Evolutionary conservation across 179 eudicot genomes (phyloP).

Genomic region (Nepenthes alata): DNA sequence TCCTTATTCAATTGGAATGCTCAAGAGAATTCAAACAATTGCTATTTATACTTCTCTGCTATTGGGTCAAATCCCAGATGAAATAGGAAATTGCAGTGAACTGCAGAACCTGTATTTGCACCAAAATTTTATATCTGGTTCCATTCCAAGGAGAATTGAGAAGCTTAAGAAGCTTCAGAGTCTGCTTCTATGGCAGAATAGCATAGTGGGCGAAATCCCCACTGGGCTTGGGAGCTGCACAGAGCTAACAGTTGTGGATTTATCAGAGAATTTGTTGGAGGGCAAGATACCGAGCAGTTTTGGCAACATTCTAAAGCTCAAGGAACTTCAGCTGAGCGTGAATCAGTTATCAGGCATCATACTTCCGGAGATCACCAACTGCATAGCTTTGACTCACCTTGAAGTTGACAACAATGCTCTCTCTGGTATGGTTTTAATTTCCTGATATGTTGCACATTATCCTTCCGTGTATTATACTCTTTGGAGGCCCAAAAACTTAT

Average conservation of each 20-base stretch:
- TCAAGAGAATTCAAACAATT: conserved; percentile 54
- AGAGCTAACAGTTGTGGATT: conserved; percentile 45
- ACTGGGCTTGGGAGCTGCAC: conserved; percentile 51
- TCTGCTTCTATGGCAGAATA: conserved; percentile 73
- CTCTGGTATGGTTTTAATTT: conserved; percentile 16
- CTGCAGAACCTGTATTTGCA: conserved; percentile 60
- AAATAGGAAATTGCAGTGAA: conserved; percentile 62
- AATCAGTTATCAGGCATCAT: conserved; percentile 62
- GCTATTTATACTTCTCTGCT: conserved; percentile 61
- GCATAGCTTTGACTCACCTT: conserved; percentile 49
- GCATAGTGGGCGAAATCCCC: conserved; percentile 58
- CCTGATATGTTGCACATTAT: not conserved
- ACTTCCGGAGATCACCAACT: conserved; percentile 52
- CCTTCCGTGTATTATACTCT: too few species aligned
- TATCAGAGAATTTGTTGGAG: conserved; percentile 51
- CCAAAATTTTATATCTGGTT: conserved; percentile 51
- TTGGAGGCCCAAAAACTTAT: too few species aligned
- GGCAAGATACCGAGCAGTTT: conserved; percentile 63
- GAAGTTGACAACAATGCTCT: conserved; percentile 70
- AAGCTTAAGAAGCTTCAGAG: conserved; percentile 54
- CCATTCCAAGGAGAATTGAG: conserved; percentile 51
- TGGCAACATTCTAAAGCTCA: conserved; percentile 33
- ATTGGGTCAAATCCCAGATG: conserved; percentile 72
- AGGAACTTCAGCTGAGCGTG: conserved; percentile 63
- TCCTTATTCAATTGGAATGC: conserved; percentile 50